Evolutionary conservation across 306 rosid species (phyloP).

Genomic region (Ochetophila trinervis): DNA sequence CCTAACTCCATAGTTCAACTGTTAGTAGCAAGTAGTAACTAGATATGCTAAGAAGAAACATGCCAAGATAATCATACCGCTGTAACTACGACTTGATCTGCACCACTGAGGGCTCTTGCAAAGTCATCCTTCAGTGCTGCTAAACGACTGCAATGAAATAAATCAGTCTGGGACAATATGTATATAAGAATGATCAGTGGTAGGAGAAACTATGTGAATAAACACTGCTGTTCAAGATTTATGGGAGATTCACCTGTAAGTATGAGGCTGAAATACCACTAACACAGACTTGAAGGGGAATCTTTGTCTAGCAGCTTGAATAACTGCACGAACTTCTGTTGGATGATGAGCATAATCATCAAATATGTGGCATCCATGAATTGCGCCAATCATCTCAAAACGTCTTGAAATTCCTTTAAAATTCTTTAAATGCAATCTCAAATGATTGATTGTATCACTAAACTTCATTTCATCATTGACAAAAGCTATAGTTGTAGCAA

Average conservation of each 20-base stretch:
- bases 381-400: slow-evolving; percentile 29
- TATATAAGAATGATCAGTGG: neutral
- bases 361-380: slow-evolving; percentile 25
- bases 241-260: slow-evolving; percentile 26
- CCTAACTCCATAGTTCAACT: slow-evolving; percentile 11
- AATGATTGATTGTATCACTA: slow-evolving; percentile 1
- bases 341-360: slow-evolving; percentile 42
- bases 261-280: slow-evolving; percentile 35
- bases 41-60: neutral
- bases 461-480: slow-evolving; percentile 6
- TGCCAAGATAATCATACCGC: slow-evolving; percentile 11
- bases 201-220: neutral
- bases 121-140: slow-evolving; percentile 28
- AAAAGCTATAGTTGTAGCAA: slow-evolving; percentile 9
- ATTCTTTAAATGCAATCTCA: slow-evolving; percentile 25
- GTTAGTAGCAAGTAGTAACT: neutral
- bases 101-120: slow-evolving; percentile 22
- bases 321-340: slow-evolving; percentile 31
- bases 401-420: slow-evolving; percentile 35
- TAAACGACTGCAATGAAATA: slow-evolving; percentile 26
- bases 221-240: neutral
- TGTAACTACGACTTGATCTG: slow-evolving; percentile 31
- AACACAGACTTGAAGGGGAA: slow-evolving; percentile 24
- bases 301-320: slow-evolving; percentile 36
- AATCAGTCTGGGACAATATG: neutral